Conservation (phyloP, 805 yeast genomes). For the Cyberlindnera amylophila region DNA sequence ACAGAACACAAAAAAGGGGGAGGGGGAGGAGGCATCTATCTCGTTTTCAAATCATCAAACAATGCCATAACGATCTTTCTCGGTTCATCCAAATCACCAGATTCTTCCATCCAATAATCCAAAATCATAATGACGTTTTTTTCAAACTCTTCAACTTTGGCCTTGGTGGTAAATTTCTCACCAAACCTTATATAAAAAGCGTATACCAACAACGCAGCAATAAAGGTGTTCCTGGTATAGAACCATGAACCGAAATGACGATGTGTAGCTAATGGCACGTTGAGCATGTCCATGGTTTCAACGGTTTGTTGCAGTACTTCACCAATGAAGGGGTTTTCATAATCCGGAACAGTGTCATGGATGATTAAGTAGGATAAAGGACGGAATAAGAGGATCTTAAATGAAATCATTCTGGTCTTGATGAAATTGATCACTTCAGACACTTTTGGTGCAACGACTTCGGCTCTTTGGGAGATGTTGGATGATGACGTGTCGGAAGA, state of each 20-base stretch:
- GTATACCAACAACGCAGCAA: conserved; percentile 7
- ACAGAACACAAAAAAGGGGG: too few species aligned
- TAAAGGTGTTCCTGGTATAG: conserved; percentile 18
- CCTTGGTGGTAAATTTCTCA: conserved; percentile 10
- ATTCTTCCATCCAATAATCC: conserved; percentile 24
- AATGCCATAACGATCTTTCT: conserved; percentile 3
- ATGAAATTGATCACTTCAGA: conserved; percentile 24
- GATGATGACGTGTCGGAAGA: conserved; percentile 14
- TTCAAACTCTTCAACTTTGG: conserved; percentile 8
- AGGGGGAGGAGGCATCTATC: too few species aligned
- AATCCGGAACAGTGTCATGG: conserved; percentile 15
- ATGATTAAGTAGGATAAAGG: conserved; percentile 20
- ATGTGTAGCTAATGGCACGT: conserved; percentile 23
- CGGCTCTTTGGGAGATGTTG: conserved; percentile 10
- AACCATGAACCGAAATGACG: conserved; percentile 29
- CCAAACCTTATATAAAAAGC: conserved; percentile 14
- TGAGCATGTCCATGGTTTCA: conserved; percentile 20
- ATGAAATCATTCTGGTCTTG: conserved; percentile 21
- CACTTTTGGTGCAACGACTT: conserved; percentile 6
- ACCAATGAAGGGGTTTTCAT: conserved; percentile 15
- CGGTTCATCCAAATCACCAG: conserved; percentile 16
- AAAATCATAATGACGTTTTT: conserved; percentile 8
- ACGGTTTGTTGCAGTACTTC: conserved; percentile 17
- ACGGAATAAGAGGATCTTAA: conserved; percentile 21
- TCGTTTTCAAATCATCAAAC: conserved; percentile 5